phyloP scores from a whole-genome alignment of 2,329 filamentous ascomycete species.

The Aspergillus amoenus region DNA sequence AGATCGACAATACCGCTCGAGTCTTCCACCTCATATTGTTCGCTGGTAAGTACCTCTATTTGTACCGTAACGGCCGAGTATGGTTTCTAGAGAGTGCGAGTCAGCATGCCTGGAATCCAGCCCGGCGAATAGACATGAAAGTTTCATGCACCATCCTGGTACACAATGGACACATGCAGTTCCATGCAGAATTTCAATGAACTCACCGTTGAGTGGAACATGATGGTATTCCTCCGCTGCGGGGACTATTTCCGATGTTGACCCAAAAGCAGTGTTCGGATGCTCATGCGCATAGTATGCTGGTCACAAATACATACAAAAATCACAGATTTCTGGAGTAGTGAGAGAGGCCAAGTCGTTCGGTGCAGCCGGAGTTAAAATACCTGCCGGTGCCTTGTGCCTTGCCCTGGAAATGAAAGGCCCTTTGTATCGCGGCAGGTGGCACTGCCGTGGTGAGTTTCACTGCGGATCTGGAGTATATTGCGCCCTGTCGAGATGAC shows the following conservation, averaged over 20 bases:
- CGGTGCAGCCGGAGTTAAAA: neutral
- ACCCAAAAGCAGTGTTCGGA: neutral
- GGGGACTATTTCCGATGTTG: neutral
- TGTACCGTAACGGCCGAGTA: constrained; percentile 93
- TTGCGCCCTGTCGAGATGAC: neutral
- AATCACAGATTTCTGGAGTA: neutral
- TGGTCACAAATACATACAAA: constrained; percentile 1
- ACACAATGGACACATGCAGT: neutral
- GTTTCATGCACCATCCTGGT: neutral
- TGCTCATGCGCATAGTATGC: neutral
- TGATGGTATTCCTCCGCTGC: constrained; percentile 17
- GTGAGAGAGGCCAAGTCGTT: neutral
- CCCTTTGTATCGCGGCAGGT: constrained; percentile 1
- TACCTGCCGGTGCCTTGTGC: neutral
- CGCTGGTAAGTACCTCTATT: constrained; percentile 85
- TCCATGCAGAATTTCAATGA: neutral
- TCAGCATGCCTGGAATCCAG: neutral
- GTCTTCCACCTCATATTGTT: constrained; percentile 87
- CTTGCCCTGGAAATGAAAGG: neutral
- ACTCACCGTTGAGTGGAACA: constrained; percentile 39
- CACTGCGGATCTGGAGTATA: neutral
- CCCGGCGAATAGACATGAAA: neutral
- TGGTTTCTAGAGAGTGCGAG: constrained; percentile 62
- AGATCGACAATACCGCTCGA: constrained; percentile 88
- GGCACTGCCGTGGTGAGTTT: neutral